Evolutionary conservation across 805 yeast genomes (phyloP).

Genomic region (Saturnispora quitensis): DNA sequence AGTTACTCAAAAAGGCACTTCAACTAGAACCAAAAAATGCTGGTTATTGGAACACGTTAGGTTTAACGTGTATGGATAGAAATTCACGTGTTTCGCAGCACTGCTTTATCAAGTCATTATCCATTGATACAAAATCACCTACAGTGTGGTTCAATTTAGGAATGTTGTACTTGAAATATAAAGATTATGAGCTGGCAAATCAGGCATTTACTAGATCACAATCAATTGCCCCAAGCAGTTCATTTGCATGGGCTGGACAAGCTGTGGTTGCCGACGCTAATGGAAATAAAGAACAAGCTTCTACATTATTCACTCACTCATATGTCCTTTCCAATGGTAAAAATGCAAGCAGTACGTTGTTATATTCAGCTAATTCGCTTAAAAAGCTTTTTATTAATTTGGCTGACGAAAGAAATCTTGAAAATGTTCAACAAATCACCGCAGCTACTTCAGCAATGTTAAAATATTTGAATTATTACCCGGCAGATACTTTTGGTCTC

Average conservation of each 20-base stretch:
- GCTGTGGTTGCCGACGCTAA: constrained; percentile 51
- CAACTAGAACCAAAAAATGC: constrained; percentile 61
- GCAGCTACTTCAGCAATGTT: constrained; percentile 60
- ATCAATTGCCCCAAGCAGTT: constrained; percentile 68
- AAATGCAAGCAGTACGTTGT: constrained; percentile 56
- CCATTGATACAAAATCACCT: constrained; percentile 59
- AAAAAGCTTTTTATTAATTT: constrained; percentile 33
- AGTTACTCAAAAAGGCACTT: constrained; percentile 55
- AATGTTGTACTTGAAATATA: constrained; percentile 55
- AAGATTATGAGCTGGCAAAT: constrained; percentile 64
- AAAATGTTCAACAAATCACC: constrained; percentile 54
- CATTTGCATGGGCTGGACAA: constrained; percentile 78
- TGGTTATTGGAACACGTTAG: constrained; percentile 75
- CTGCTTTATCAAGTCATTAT: constrained; percentile 76
- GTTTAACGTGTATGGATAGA: constrained; percentile 56
- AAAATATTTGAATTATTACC: constrained; percentile 52
- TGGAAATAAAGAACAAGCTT: constrained; percentile 44
- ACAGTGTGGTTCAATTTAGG: constrained; percentile 78
- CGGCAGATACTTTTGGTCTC: constrained; percentile 49
- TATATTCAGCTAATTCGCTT: constrained; percentile 57
- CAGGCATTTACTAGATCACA: constrained; percentile 68
- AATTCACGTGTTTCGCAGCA: constrained; percentile 81
- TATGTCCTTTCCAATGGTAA: constrained; percentile 67
- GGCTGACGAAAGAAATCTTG: constrained; percentile 43
- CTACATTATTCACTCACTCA: constrained; percentile 65